phyloP scores from a whole-genome alignment of 768 basidiomycete genomes.

The Boletus patriciae region DNA sequence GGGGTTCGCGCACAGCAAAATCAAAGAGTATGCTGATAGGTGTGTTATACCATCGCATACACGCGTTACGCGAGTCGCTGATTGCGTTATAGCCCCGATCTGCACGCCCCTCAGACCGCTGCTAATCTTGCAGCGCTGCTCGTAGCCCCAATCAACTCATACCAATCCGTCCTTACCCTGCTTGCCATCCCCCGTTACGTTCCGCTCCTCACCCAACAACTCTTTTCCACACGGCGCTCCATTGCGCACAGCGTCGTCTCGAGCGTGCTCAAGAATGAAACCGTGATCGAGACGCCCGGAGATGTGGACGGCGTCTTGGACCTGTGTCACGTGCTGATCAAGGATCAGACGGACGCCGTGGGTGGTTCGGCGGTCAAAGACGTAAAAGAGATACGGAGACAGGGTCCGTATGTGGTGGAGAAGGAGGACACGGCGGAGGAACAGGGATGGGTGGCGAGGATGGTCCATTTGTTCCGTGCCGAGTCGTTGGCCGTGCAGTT shows the following conservation, averaged over 20 bases:
- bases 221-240: slow-evolving; percentile 86
- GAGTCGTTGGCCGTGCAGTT: slow-evolving; percentile 89
- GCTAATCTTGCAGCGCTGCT: slow-evolving; percentile 89
- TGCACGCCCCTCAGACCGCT: slow-evolving; percentile 85
- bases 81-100: slow-evolving; percentile 62
- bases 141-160: slow-evolving; percentile 92
- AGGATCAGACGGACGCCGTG: slow-evolving; percentile 69
- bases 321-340: slow-evolving; percentile 88
- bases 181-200: slow-evolving; percentile 92
- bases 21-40: slow-evolving; percentile 83
- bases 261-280: slow-evolving; percentile 95
- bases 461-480: slow-evolving; percentile 93
- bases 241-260: slow-evolving; percentile 95
- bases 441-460: slow-evolving; percentile 97
- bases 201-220: slow-evolving; percentile 78
- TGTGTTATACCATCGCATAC: slow-evolving; percentile 28
- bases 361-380: slow-evolving; percentile 30
- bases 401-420: slow-evolving; percentile 64
- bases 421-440: slow-evolving; percentile 95
- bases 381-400: slow-evolving; percentile 50
- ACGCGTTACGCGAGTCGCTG: slow-evolving; percentile 4
- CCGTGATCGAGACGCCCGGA: slow-evolving; percentile 88
- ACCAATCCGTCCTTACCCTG: slow-evolving; percentile 94
- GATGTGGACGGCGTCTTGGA: slow-evolving; percentile 94
- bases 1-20: slow-evolving; percentile 83